Evolutionary conservation across 1,284 basidiomycete genomes (phyloP).

Genomic region (Cystobasidiaceae sp.): DNA sequence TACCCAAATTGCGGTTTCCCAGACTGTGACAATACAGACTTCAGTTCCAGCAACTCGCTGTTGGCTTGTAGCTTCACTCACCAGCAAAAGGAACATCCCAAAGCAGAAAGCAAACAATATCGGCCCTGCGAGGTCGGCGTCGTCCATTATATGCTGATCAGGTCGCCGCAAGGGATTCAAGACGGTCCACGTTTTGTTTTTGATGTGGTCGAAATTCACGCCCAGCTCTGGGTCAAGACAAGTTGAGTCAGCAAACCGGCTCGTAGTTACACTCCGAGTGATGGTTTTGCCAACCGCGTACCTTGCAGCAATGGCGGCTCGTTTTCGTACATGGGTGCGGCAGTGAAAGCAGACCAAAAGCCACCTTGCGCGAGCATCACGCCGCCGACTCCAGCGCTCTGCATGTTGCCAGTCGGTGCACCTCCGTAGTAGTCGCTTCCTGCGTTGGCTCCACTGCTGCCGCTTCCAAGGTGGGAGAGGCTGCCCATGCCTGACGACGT

Average conservation of each 20-base stretch:
- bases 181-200: constrained; percentile 88
- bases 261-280: no score
- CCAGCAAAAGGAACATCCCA: constrained; percentile 80
- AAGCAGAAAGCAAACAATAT: constrained; percentile 92
- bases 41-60: background rate
- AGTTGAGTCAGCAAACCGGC: no score
- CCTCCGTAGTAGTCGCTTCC: constrained; percentile 19
- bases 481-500: constrained; percentile 21
- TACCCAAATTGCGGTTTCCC: constrained; percentile 99
- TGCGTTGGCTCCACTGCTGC: background rate
- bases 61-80: constrained; percentile 52
- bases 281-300: no score
- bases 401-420: constrained; percentile 22
- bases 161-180: constrained; percentile 83
- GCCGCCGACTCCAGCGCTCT: constrained; percentile 19
- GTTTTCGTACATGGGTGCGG: constrained; percentile 59
- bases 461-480: constrained; percentile 15
- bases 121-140: constrained; percentile 95
- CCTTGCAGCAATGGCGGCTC: constrained; percentile 90
- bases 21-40: constrained; percentile 58
- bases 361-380: constrained; percentile 30
- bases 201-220: constrained; percentile 94
- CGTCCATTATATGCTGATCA: constrained; percentile 97
- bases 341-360: constrained; percentile 31
- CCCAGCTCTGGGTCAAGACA: constrained; percentile 67